Evolutionary conservation across 306 rosid species (phyloP).

Genomic region (Pachyrhizus erosus): DNA sequence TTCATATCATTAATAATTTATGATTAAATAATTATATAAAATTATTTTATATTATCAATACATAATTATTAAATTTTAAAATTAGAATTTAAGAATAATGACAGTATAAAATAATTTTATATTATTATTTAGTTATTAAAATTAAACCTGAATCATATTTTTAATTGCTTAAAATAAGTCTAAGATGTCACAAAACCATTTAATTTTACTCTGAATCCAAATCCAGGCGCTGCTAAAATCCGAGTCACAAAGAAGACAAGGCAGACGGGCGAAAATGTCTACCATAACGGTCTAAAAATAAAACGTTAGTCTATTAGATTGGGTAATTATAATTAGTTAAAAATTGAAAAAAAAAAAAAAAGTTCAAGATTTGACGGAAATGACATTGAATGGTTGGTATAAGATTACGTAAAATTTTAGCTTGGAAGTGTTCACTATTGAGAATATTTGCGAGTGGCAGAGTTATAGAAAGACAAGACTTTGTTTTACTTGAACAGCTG

Average conservation of each 20-base stretch:
- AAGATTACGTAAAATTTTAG: neutral
- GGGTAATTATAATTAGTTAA: neutral
- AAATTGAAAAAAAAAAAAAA: neutral
- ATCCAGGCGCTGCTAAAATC: neutral
- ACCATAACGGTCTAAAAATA: neutral
- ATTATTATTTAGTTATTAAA: too few relatives aligned
- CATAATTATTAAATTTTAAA: too few relatives aligned
- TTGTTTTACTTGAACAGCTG: neutral
- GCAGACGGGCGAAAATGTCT: neutral
- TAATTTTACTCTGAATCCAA: too few relatives aligned
- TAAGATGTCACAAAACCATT: too few relatives aligned
- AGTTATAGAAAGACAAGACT: neutral
- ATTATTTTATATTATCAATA: too few relatives aligned
- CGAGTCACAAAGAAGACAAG: neutral
- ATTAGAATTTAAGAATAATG: too few relatives aligned
- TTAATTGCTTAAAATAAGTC: too few relatives aligned
- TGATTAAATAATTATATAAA: too few relatives aligned
- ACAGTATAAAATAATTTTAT: too few relatives aligned
- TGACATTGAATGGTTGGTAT: neutral
- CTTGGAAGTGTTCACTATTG: neutral
- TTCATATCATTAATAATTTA: too few relatives aligned
- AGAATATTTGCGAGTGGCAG: neutral
- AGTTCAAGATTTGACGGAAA: neutral
- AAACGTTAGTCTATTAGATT: neutral
- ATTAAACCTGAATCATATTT: too few relatives aligned